Evolutionary conservation across 805 yeast species (phyloP), one percentile per base, ranked within the genome.

Genomic region (Naumovozyma dairenensis): DNA sequence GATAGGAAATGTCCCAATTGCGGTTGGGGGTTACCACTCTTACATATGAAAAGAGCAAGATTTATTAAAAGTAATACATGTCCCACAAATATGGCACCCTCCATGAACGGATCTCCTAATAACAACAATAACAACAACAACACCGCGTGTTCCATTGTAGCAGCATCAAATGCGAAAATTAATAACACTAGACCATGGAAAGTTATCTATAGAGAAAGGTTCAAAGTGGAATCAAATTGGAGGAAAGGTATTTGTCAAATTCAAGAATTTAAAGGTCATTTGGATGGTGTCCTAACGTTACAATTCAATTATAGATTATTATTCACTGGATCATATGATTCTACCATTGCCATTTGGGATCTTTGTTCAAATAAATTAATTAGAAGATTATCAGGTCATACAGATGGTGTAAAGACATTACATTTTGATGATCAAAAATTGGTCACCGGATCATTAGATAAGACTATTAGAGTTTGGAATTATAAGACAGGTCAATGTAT

Each of bases 11-110:
- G 98, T 62, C 94, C 96, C 25, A 84, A 84, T 52, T 92, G 98
- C 62, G 98, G 98, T 12, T 92, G 98, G 98, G 98, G 98, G 4
- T 67, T 92, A 43, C 98, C 98, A 3, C 63, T 92, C 39, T 72
- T 92, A 74, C 95, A 86, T 50, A 84, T 86, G 76, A 81, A 79
- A 53, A 67, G 80, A 35, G 80, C 79, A 2, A 59, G 81, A 40
- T 39, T 29, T 34, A 33, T 34, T 34, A 18, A 24, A 12, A 24
- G n/a, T n/a, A n/a, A n/a, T n/a, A n/a, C n/a, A n/a, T n/a, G n/a
- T n/a, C n/a, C n/a, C n/a, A n/a, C n/a, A n/a, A n/a, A n/a, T n/a
- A n/a, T n/a, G n/a, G n/a, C n/a, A n/a, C n/a, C n/a, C n/a, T n/a
- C n/a, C n/a, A n/a, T n/a, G n/a, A n/a, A n/a, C n/a, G n/a, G n/a